phyloP scores from a whole-genome alignment of 345 rosid species.

The Eucalyptus coolabah region DNA sequence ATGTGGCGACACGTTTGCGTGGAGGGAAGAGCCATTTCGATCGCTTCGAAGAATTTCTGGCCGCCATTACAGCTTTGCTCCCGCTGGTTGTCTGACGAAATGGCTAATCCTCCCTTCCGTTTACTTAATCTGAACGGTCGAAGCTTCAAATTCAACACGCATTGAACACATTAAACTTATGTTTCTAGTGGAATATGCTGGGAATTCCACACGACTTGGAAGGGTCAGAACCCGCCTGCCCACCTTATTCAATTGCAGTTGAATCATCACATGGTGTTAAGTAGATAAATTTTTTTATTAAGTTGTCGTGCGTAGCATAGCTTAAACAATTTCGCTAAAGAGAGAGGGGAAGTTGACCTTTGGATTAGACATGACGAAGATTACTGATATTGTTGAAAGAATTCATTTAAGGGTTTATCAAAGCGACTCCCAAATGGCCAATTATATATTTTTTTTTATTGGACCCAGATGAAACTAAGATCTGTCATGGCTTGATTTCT shows the following conservation, averaged over 20 bases:
- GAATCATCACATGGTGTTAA: neutral
- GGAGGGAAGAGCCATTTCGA: neutral
- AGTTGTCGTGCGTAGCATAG: neutral
- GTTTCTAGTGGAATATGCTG: neutral
- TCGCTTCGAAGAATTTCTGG: neutral
- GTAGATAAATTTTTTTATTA: neutral
- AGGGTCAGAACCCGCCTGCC: neutral
- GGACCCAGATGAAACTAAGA: neutral
- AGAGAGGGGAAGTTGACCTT: neutral
- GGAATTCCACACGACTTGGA: neutral
- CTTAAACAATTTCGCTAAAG: neutral
- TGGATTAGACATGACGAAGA: neutral
- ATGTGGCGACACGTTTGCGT: neutral
- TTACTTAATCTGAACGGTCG: neutral
- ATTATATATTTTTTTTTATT: too few species aligned
- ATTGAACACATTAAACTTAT: neutral
- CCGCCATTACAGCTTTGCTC: neutral
- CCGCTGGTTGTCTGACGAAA: neutral
- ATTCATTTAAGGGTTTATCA: neutral
- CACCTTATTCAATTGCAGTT: neutral
- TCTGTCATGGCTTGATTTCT: neutral
- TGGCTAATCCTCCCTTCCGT: neutral
- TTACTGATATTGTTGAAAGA: neutral
- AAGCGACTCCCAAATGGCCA: neutral
- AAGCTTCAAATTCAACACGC: neutral